A percentile compares a stretch with the other conserved stretches of the same genome.
These are phyloP conservation scores for Camelina neglecta DNA, from an alignment of 345 rosid species.

Conservation along the genomic window DNA sequence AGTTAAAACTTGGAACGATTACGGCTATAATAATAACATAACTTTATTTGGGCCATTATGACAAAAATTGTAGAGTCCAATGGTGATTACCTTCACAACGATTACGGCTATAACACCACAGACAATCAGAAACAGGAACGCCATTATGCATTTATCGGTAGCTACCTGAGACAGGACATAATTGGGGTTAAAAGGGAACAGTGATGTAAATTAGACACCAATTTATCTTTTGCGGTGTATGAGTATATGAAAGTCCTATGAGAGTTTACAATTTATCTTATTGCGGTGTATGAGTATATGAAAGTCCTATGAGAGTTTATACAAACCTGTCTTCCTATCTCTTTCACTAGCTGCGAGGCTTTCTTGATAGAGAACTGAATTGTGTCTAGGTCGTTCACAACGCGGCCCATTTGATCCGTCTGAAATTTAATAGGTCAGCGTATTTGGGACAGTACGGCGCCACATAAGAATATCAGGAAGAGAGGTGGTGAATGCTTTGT, in stretches of 20 bases:
- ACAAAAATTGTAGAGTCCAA: background rate
- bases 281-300: background rate
- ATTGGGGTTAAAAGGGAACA: background rate
- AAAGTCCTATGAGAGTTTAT: background rate
- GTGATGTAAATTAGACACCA: background rate
- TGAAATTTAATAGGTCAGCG: constrained; percentile 37
- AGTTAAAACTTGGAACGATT: background rate
- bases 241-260: background rate
- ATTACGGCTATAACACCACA: constrained; percentile 89
- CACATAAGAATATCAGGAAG: background rate
- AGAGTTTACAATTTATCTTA: background rate
- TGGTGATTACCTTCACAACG: constrained; percentile 76
- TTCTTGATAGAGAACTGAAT: constrained; percentile 97
- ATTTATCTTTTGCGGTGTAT: background rate
- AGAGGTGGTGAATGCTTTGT: background rate
- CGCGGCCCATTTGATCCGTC: constrained; percentile 99
- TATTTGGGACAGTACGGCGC: background rate
- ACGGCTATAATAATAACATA: background rate
- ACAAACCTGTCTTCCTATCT: constrained; percentile 92
- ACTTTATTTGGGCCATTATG: background rate
- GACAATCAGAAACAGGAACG: constrained; percentile 86
- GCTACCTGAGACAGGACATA: constrained; percentile 61
- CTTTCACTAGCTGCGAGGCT: constrained; percentile 96
- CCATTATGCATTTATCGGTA: constrained; percentile 96
- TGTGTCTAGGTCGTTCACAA: constrained; percentile 88